These are phyloP conservation scores for Choanephora cucurbitarum DNA, from an alignment of 371 early-diverging fungal genomes.

Conservation along the genomic window DNA sequence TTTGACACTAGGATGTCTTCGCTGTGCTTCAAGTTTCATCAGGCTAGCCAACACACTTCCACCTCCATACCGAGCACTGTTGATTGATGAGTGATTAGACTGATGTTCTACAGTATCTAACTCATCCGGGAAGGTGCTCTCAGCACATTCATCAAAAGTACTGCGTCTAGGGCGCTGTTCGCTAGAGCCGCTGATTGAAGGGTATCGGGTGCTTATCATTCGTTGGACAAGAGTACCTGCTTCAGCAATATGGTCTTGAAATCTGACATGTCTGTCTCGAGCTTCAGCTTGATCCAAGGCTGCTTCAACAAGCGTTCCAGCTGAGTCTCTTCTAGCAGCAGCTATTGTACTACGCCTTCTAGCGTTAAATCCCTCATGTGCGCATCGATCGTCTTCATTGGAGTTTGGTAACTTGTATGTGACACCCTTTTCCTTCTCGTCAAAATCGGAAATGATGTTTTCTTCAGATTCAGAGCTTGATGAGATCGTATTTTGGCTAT, in stretches of 20 bases:
- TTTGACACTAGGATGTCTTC: constrained; percentile 5
- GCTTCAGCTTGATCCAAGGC: constrained; percentile 47
- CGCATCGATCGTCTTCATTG: neutral
- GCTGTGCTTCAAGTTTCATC: constrained; percentile 46
- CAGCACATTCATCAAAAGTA: constrained; percentile 7
- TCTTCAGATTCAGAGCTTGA: constrained; percentile 2
- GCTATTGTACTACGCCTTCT: neutral
- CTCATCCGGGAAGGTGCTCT: constrained; percentile 1
- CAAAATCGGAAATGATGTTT: neutral
- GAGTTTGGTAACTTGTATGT: neutral
- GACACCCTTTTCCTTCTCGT: neutral
- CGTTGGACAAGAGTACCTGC: constrained; percentile 45
- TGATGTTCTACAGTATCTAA: constrained; percentile 1
- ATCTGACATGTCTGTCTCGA: constrained; percentile 46
- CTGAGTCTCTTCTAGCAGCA: neutral
- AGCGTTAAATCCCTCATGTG: neutral
- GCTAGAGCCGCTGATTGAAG: constrained; percentile 1
- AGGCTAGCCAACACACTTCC: constrained; percentile 37
- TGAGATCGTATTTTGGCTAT: neutral
- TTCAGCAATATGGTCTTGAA: constrained; percentile 49
- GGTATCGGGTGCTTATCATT: constrained; percentile 33
- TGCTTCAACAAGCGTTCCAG: constrained; percentile 40
- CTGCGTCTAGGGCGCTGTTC: constrained; percentile 1
- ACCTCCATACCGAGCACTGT: neutral
- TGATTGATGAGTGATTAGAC: neutral